Base-by-base conservation (phyloP, 768 basidiomycete species). In the Lepiota subincarnata region DNA sequence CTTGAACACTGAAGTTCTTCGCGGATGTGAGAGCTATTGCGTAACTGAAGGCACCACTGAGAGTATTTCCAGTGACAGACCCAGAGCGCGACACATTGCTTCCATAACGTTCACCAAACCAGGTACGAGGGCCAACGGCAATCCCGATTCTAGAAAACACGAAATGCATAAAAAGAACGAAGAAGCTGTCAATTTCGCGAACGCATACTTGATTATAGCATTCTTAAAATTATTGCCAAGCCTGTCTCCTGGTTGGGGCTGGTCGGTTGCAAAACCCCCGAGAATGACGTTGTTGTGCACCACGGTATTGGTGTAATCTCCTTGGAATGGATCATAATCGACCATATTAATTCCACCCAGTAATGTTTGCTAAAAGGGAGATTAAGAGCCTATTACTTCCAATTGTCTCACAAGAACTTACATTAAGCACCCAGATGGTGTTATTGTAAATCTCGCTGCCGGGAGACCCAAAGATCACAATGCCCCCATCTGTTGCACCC, bases 291-390 rank as follows among this genome's bases (percentile, higher is more conserved):
- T 90, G 63, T 87, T 76, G 35, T 73, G 73, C 6, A 91, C 86
- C 16, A 87, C 68, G 3, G 84, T 84, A 22, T 79, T 77, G 0
- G 75, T 74, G 62, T 79, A 91, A 64, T 87, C 68, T 1, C 88
- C 89, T n/a, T 62, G 63, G 69, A 76, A 91, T 6, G 89, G 87
- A 6, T 71, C 62, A 54, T 83, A 80, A 60, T 89, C 87, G 10
- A 90, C 89, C 76, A 91, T 67, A 59, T 89, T 89, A 62, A 90
- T 87, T 6, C 87, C 87, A 36, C 87, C 88, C 5, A 88, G 74
- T 2, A 87, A 68, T 0, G 86, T 89, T 61, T 81, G 72, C 86
- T 89, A 55, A 40, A 42, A 22, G 51, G 7, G 19, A 20, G 45
- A 57, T 13, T 64, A 49, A 57, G 20, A 24, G 20, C 14, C 19